Evolutionary conservation across 177 flowering plant genomes (phyloP).

Genomic region (Vitis hybrid): DNA sequence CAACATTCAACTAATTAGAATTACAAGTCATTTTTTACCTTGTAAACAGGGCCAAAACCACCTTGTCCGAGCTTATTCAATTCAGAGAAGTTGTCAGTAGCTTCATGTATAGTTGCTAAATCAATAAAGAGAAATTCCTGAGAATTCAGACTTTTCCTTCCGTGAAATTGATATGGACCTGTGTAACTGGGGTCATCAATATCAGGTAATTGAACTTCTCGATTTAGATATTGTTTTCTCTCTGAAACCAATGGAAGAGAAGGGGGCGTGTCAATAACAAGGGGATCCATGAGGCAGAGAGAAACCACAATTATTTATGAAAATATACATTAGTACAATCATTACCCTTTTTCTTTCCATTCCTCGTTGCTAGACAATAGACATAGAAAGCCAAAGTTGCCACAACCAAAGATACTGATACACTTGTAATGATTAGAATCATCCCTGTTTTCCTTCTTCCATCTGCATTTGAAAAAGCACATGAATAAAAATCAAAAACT

Average conservation of each 20-base stretch:
- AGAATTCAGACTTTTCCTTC: background rate
- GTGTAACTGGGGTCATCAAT: background rate
- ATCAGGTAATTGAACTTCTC: background rate
- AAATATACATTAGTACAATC: background rate
- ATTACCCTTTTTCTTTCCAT: conserved; percentile 1
- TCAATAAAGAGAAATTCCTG: conserved; percentile 18
- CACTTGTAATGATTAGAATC: conserved; percentile 9
- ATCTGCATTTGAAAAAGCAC: conserved; percentile 4
- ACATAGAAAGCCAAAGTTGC: conserved; percentile 4
- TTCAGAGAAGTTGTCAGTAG: conserved; percentile 37
- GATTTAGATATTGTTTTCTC: background rate
- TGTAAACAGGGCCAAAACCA: conserved; percentile 50
- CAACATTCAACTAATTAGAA: background rate
- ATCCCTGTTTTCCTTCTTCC: conserved; percentile 6
- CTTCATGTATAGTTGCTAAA: conserved; percentile 20
- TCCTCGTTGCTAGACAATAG: background rate
- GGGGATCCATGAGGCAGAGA: background rate
- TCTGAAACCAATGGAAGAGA: background rate
- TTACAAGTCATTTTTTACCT: conserved; percentile 20
- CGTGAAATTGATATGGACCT: background rate
- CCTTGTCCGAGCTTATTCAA: conserved; percentile 43
- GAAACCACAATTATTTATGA: background rate
- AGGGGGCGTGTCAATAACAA: background rate
- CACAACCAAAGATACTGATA: background rate
- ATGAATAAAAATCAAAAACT: background rate